Evolutionary conservation across 1,139 yeast species (phyloP).

Genomic region (Hansenula anomala): DNA sequence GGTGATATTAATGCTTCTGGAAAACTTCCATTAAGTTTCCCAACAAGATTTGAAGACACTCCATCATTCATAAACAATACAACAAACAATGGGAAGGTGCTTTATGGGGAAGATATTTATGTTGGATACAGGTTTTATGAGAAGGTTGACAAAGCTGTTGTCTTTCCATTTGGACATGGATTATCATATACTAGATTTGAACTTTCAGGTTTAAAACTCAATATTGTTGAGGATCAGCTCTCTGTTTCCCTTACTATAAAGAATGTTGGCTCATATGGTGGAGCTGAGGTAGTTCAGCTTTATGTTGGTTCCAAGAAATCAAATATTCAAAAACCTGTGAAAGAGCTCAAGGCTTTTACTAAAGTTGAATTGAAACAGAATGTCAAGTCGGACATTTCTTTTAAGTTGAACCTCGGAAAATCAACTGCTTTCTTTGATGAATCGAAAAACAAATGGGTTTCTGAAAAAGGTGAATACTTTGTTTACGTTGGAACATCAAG

Average conservation of each 20-base stretch:
- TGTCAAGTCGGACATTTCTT: too few species aligned
- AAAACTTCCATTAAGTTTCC: constrained; percentile 56
- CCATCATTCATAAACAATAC: constrained; percentile 45
- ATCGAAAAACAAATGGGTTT: background rate
- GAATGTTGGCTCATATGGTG: constrained; percentile 37
- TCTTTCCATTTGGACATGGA: constrained; percentile 62
- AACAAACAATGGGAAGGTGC: constrained; percentile 45
- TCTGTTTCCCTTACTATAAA: constrained; percentile 35
- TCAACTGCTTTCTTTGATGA: constrained; percentile 14
- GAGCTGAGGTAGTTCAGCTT: constrained; percentile 42
- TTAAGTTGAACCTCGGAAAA: too few species aligned
- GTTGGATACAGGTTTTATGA: constrained; percentile 61
- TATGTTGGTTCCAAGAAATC: constrained; percentile 37
- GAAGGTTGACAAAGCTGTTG: constrained; percentile 38
- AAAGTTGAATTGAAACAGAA: constrained; percentile 33
- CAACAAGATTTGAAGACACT: constrained; percentile 38
- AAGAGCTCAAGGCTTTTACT: constrained; percentile 52
- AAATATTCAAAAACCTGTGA: constrained; percentile 44
- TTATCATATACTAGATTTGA: constrained; percentile 50
- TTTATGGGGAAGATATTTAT: constrained; percentile 47
- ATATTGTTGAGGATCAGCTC: constrained; percentile 26
- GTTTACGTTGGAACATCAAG: background rate
- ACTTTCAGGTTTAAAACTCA: constrained; percentile 24
- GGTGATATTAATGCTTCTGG: constrained; percentile 67
- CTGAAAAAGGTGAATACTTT: background rate